phyloP scores from a whole-genome alignment of 306 rosid species.

The Lathyrus oleraceus region DNA sequence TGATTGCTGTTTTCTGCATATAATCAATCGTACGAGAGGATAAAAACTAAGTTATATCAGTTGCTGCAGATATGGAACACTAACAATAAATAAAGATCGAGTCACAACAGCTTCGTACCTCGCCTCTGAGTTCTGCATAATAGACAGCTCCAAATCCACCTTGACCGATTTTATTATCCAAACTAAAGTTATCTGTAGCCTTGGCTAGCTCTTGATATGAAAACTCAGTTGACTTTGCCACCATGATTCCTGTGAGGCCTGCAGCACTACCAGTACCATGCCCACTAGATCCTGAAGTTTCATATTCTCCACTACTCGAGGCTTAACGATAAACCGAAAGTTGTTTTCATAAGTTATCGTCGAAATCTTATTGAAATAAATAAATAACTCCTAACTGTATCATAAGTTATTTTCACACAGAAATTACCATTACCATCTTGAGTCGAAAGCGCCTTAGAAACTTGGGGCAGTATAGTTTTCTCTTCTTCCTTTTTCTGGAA shows the following conservation, averaged over 20 bases:
- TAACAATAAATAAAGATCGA: not conserved
- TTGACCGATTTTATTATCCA: constrained; percentile 75
- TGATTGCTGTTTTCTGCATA: constrained; percentile 64
- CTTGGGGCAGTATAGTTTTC: constrained; percentile 34
- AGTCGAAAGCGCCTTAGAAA: constrained; percentile 46
- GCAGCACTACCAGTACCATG: constrained; percentile 31
- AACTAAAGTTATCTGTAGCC: constrained; percentile 73
- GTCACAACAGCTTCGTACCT: constrained; percentile 41
- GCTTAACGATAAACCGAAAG: constrained; percentile 22
- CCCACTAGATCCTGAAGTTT: constrained; percentile 50
- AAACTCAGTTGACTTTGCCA: constrained; percentile 73
- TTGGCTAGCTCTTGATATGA: constrained; percentile 73
- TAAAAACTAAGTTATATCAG: not conserved
- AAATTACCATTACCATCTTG: constrained; percentile 46
- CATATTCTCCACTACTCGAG: constrained; percentile 46
- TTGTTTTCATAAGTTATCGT: not conserved
- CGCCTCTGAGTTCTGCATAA: constrained; percentile 88
- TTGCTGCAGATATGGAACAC: not conserved
- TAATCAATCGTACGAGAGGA: not conserved
- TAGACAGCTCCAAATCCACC: constrained; percentile 91
- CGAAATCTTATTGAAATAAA: not conserved
- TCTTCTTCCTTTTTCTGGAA: constrained; percentile 49
- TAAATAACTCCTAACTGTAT: not conserved
- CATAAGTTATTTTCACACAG: not conserved
- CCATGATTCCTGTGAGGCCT: constrained; percentile 56